phyloP scores from a whole-genome alignment of 495 filamentous ascomycete species.

The Penicillium argentinense region DNA sequence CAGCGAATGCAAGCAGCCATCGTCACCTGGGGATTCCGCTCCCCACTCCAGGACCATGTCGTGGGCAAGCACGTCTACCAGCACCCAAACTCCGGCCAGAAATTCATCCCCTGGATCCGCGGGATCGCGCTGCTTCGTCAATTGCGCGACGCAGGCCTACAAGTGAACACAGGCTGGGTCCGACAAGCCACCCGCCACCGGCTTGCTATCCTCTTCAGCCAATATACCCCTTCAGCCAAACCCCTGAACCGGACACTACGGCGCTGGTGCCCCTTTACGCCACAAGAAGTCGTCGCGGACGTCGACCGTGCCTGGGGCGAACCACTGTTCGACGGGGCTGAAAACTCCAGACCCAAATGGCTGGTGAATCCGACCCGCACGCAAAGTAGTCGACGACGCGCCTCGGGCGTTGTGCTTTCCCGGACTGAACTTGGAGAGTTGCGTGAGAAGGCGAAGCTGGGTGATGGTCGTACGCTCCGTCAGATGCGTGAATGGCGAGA shows the following conservation, averaged over 20 bases:
- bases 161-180: constrained; percentile 36
- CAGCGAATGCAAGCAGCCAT: constrained; percentile 50
- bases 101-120: constrained; percentile 43
- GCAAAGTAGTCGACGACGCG: constrained; percentile 12
- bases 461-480: neutral
- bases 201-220: constrained; percentile 51
- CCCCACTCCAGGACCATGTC: constrained; percentile 7
- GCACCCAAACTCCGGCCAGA: constrained; percentile 9
- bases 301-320: constrained; percentile 38
- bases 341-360: constrained; percentile 7
- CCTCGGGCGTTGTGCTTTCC: constrained; percentile 5
- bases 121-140: constrained; percentile 53
- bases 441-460: neutral
- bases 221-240: constrained; percentile 23
- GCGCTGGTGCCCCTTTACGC: constrained; percentile 32
- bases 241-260: constrained; percentile 39
- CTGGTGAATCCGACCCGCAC: constrained; percentile 30
- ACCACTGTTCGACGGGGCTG: constrained; percentile 25
- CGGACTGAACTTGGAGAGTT: constrained; percentile 1
- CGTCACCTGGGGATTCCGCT: constrained; percentile 58
- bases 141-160: constrained; percentile 46
- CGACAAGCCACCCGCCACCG: constrained; percentile 47
- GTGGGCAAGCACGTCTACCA: neutral
- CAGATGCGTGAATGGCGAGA: constrained; percentile 1
- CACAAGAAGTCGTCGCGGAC: constrained; percentile 30